Percentiles rank a stretch among this genome's conserved stretches.
Evolutionary conservation across 2,329 filamentous ascomycete species (phyloP).

Genomic region (Plenodomus lindquistii): DNA sequence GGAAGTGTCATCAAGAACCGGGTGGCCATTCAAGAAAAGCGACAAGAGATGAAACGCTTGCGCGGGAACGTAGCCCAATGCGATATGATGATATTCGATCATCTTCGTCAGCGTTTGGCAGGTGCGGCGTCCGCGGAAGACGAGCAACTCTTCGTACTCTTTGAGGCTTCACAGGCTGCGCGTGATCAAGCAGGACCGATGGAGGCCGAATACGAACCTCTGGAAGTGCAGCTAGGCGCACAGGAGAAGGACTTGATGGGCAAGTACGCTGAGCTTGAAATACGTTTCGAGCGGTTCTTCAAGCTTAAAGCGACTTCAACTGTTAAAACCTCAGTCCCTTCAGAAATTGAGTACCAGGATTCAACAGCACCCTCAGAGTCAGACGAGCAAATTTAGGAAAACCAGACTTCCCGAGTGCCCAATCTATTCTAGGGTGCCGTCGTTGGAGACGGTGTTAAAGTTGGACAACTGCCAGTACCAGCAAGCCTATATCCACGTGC

Average conservation of each 20-base stretch:
- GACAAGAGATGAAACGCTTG: slow-evolving; percentile 5
- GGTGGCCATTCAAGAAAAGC: slow-evolving; percentile 17
- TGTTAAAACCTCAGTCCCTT: slow-evolving; percentile 4
- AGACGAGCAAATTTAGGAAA: too few species aligned
- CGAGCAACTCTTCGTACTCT: slow-evolving; percentile 6
- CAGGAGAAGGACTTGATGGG: slow-evolving; percentile 14
- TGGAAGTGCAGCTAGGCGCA: slow-evolving; percentile 17
- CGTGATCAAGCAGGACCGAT: slow-evolving; percentile 18
- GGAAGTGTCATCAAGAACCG: slow-evolving; percentile 8
- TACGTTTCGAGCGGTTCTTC: slow-evolving; percentile 19
- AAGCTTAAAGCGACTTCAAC: slow-evolving; percentile 10
- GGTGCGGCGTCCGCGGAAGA: neutral
- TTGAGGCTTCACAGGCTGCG: slow-evolving; percentile 14
- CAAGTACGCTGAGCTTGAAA: slow-evolving; percentile 12
- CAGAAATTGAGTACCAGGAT: slow-evolving; percentile 14
- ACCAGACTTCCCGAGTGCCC: too few species aligned
- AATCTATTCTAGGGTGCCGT: too few species aligned
- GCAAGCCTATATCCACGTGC: too few species aligned
- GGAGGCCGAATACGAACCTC: slow-evolving; percentile 24
- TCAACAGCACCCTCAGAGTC: neutral
- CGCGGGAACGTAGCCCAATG: slow-evolving; percentile 11
- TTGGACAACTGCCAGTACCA: too few species aligned
- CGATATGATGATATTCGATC: slow-evolving; percentile 14
- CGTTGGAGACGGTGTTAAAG: too few species aligned
- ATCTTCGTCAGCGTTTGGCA: slow-evolving; percentile 7